A percentile compares a stretch with the other conserved stretches of the same genome.
Evolutionary conservation across 1,284 basidiomycete genomes (phyloP).

Genomic region (Fomitopsis palustris): DNA sequence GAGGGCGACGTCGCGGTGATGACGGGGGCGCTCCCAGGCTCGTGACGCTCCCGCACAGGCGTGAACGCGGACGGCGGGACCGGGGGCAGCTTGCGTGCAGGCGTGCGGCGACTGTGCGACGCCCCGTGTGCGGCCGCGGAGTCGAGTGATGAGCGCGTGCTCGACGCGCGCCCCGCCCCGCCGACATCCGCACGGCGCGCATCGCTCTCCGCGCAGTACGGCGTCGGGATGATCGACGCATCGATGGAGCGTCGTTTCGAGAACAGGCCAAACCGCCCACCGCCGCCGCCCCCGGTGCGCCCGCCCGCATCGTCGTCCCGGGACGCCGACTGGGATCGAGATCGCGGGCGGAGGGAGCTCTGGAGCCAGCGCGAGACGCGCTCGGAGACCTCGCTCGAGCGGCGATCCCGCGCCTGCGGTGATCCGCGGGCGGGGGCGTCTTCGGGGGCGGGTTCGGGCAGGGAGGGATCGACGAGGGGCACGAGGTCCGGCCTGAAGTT

Average conservation of each 20-base stretch:
- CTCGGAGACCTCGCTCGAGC: slow-evolving; percentile 13
- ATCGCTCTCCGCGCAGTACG: not conserved
- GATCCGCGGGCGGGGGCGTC: not conserved
- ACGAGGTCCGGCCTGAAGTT: not conserved
- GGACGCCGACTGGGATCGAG: not conserved
- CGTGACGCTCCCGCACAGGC: slow-evolving; percentile 15
- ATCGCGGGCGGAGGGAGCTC: slow-evolving; percentile 9
- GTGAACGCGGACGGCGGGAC: slow-evolving; percentile 7
- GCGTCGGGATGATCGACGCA: not conserved
- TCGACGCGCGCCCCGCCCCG: not conserved
- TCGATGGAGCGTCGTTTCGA: not conserved
- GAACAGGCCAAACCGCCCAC: not conserved
- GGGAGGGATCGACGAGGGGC: not conserved
- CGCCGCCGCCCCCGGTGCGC: not conserved
- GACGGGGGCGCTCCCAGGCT: slow-evolving; percentile 14
- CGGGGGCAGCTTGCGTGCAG: not conserved
- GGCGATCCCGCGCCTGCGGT: slow-evolving; percentile 2
- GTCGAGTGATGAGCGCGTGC: not conserved
- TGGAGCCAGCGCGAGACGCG: slow-evolving; percentile 18
- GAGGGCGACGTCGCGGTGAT: not conserved
- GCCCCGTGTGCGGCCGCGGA: not conserved
- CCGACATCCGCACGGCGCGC: not conserved
- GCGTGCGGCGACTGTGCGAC: not conserved
- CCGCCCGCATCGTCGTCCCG: not conserved
- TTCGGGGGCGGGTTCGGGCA: not conserved